phyloP scores from a whole-genome alignment of 371 early-diverging fungal species.

The Basidiobolus meristosporus region DNA sequence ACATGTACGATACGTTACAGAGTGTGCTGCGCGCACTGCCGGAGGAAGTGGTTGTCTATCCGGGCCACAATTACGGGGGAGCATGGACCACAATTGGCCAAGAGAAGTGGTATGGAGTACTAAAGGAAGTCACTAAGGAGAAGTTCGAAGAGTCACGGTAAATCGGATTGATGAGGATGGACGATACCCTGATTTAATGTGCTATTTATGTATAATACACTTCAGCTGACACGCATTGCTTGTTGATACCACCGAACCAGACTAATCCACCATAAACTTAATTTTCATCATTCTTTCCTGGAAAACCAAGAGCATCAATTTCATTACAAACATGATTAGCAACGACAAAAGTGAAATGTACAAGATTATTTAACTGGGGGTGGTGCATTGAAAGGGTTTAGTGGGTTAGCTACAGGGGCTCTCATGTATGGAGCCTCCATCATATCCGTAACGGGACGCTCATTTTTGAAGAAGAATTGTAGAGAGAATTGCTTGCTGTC shows the following conservation, averaged over 20 bases:
- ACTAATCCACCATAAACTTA: too few relatives aligned
- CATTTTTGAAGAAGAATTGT: constrained; percentile 72
- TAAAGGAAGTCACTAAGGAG: too few relatives aligned
- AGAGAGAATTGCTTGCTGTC: constrained; percentile 74
- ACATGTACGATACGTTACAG: constrained; percentile 47
- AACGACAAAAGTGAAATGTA: too few relatives aligned
- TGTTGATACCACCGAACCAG: too few relatives aligned
- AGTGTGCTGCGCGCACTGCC: constrained; percentile 24
- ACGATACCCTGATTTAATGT: too few relatives aligned
- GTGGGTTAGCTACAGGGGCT: constrained; percentile 17
- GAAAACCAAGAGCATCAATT: too few relatives aligned
- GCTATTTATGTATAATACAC: too few relatives aligned
- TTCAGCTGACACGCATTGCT: too few relatives aligned
- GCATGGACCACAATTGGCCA: constrained; percentile 52
- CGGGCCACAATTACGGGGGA: constrained; percentile 74
- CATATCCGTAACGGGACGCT: constrained; percentile 10
- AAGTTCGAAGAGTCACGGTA: too few relatives aligned
- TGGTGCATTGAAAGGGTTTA: constrained; percentile 18
- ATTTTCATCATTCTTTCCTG: too few relatives aligned
- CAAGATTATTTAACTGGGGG: neutral
- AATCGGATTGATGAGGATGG: too few relatives aligned
- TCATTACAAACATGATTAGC: too few relatives aligned
- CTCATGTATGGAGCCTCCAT: constrained; percentile 3
- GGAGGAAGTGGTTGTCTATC: constrained; percentile 52
- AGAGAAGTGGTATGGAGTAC: constrained; percentile 14